A percentile compares a stretch with the other conserved stretches of the same genome.
phyloP scores from a whole-genome alignment of 2,329 filamentous ascomycete genomes.

The Tolypocladium pustulatum region DNA sequence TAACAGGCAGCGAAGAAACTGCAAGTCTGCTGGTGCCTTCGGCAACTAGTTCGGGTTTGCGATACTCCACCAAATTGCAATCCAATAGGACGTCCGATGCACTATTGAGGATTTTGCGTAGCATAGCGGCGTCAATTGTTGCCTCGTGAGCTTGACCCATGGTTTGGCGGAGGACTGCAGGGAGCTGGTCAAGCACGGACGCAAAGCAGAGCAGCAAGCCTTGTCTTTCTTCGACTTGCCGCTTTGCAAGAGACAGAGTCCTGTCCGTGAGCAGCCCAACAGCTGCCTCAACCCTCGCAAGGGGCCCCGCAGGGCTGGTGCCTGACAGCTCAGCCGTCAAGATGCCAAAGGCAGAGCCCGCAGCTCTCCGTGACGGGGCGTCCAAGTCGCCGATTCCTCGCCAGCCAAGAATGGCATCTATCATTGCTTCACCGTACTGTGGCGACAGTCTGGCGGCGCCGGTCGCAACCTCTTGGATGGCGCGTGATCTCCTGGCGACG shows the following conservation, averaged over 20 bases:
- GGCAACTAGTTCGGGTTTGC: conserved; percentile 54
- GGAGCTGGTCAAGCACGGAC: conserved; percentile 39
- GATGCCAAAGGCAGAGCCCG: conserved; percentile 58
- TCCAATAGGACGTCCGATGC: conserved; percentile 28
- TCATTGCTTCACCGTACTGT: conserved; percentile 60
- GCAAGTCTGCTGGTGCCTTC: conserved; percentile 51
- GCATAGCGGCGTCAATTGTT: conserved; percentile 12
- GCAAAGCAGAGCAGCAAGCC: conserved; percentile 55
- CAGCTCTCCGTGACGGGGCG: conserved; percentile 58
- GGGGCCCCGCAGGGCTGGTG: conserved; percentile 5
- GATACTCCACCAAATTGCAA: conserved; percentile 31
- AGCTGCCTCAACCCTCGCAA: conserved; percentile 19
- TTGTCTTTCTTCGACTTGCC: conserved; percentile 61
- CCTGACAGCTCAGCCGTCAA: conserved; percentile 35
- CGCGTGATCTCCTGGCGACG: conserved; percentile 76
- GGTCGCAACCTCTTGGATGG: conserved; percentile 66
- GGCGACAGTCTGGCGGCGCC: conserved; percentile 55
- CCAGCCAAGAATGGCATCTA: conserved; percentile 69
- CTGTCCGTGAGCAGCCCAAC: conserved; percentile 31
- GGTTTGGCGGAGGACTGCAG: conserved; percentile 16
- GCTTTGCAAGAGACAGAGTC: conserved; percentile 32
- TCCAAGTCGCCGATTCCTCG: conserved; percentile 78
- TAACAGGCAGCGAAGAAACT: conserved; percentile 36
- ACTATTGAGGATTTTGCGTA: conserved; percentile 16
- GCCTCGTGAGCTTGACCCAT: conserved; percentile 1